A percentile compares a stretch with the other conserved stretches of the same genome.
Conservation (phyloP, 2,329 filamentous ascomycete species). For the Anthostomella pinea region DNA sequence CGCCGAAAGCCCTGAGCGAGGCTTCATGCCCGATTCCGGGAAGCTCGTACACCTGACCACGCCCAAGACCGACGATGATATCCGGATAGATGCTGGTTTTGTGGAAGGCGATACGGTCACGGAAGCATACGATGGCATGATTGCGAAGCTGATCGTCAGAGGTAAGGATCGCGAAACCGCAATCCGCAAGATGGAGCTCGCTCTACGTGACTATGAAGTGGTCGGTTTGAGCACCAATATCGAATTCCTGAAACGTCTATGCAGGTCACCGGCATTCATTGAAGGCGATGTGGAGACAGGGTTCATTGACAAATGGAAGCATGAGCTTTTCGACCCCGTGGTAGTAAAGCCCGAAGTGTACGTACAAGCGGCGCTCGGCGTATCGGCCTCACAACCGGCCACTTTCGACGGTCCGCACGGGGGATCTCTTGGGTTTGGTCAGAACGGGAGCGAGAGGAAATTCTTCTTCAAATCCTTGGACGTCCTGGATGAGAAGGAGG, state of each 20-base stretch:
- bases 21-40: slow-evolving; percentile 93
- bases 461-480: slow-evolving; percentile 58
- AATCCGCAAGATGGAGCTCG: slow-evolving; percentile 75
- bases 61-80: slow-evolving; percentile 64
- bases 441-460: slow-evolving; percentile 42
- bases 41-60: slow-evolving; percentile 79
- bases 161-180: slow-evolving; percentile 75
- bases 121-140: slow-evolving; percentile 97
- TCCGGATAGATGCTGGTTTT: slow-evolving; percentile 93
- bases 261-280: slow-evolving; percentile 77
- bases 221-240: slow-evolving; percentile 94
- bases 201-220: slow-evolving; percentile 85
- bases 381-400: slow-evolving; percentile 42
- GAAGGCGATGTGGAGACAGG: slow-evolving; percentile 90
- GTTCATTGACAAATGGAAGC: slow-evolving; percentile 86
- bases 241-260: slow-evolving; percentile 90
- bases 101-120: slow-evolving; percentile 88
- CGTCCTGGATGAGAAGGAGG: slow-evolving; percentile 59
- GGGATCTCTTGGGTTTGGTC: slow-evolving; percentile 53
- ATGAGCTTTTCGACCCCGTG: slow-evolving; percentile 70
- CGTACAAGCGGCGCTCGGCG: slow-evolving; percentile 79
- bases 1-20: slow-evolving; percentile 86
- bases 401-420: slow-evolving; percentile 41
- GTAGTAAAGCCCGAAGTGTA: slow-evolving; percentile 69
- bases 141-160: slow-evolving; percentile 92